Percentiles rank a stretch among this genome's conserved stretches.
Conservation (phyloP, 2,329 filamentous ascomycete genomes). For the Chaetomium strumarium region DNA sequence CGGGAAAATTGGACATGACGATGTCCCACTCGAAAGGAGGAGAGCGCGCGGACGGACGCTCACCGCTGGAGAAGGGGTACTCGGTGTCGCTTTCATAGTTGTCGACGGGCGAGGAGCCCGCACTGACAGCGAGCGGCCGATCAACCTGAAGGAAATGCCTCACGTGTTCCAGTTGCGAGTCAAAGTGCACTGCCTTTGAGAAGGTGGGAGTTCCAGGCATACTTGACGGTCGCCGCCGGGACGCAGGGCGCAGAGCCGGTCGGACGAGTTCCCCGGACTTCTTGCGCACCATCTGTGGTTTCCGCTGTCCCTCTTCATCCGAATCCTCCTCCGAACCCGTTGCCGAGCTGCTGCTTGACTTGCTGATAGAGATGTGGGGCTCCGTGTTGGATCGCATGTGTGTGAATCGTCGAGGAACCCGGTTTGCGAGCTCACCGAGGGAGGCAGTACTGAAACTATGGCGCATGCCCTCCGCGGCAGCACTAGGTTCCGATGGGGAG, state of each 20-base stretch:
- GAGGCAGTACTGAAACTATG: slow-evolving; percentile 44
- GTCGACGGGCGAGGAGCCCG: slow-evolving; percentile 85
- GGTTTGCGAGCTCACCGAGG: slow-evolving; percentile 37
- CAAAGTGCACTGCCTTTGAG: slow-evolving; percentile 96
- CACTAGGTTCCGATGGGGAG: slow-evolving; percentile 32
- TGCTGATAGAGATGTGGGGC: slow-evolving; percentile 41
- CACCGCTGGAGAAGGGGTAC: slow-evolving; percentile 70
- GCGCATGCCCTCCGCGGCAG: slow-evolving; percentile 35
- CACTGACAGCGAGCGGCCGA: slow-evolving; percentile 90
- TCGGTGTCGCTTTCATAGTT: slow-evolving; percentile 80
- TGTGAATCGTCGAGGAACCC: slow-evolving; percentile 36
- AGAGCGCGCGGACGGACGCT: slow-evolving; percentile 35
- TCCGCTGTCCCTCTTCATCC: slow-evolving; percentile 54
- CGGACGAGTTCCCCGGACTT: slow-evolving; percentile 97
- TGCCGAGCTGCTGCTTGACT: slow-evolving; percentile 45
- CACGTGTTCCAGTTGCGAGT: slow-evolving; percentile 92
- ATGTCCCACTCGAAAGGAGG: slow-evolving; percentile 82
- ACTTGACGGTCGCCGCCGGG: slow-evolving; percentile 80
- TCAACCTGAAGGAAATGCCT: slow-evolving; percentile 94
- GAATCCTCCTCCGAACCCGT: slow-evolving; percentile 57
- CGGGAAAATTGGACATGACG: slow-evolving; percentile 74
- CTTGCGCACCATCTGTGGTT: slow-evolving; percentile 93
- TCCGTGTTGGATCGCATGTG: slow-evolving; percentile 55
- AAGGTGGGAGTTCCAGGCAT: slow-evolving; percentile 97
- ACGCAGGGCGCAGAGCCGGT: slow-evolving; percentile 76